Evolutionary conservation across 768 basidiomycete species (phyloP).

Genomic region (Boletus coccyginus): DNA sequence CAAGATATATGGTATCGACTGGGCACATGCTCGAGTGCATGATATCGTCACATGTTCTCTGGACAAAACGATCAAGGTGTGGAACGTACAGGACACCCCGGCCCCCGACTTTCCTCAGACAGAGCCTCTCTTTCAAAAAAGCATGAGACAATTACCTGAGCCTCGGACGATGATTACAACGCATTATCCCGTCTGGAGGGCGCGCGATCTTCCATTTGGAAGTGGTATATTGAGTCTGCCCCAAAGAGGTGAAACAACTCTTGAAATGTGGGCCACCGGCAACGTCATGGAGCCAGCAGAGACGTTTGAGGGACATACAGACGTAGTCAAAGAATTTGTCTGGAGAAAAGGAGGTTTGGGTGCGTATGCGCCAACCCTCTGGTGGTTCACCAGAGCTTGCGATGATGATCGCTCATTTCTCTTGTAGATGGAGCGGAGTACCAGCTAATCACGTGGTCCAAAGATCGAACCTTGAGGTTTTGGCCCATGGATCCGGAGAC

Average conservation of each 20-base stretch:
- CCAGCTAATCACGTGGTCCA: constrained; percentile 77
- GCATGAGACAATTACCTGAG: constrained; percentile 15
- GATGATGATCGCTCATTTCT: not conserved
- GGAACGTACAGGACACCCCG: constrained; percentile 43
- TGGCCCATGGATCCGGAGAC: constrained; percentile 80
- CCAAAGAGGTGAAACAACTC: constrained; percentile 77
- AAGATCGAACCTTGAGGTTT: constrained; percentile 86
- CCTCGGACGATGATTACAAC: constrained; percentile 63
- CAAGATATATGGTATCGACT: constrained; percentile 97
- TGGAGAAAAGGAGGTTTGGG: constrained; percentile 76
- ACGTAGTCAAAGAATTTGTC: constrained; percentile 97
- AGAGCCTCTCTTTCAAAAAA: constrained; percentile 9
- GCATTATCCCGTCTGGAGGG: constrained; percentile 91
- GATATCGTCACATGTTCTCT: constrained; percentile 93
- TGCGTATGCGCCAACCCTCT: constrained; percentile 19
- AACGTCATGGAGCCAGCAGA: constrained; percentile 49
- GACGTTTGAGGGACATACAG: constrained; percentile 82
- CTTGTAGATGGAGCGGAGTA: constrained; percentile 49
- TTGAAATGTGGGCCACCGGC: constrained; percentile 74
- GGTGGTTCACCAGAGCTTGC: not conserved
- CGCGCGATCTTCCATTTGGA: constrained; percentile 89
- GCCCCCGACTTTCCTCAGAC: constrained; percentile 14
- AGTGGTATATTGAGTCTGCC: constrained; percentile 83
- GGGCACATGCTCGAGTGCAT: constrained; percentile 72
- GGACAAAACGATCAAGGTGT: constrained; percentile 90